phyloP scores from a whole-genome alignment of 169 alveolate species.

The Theileria orientalis region DNA sequence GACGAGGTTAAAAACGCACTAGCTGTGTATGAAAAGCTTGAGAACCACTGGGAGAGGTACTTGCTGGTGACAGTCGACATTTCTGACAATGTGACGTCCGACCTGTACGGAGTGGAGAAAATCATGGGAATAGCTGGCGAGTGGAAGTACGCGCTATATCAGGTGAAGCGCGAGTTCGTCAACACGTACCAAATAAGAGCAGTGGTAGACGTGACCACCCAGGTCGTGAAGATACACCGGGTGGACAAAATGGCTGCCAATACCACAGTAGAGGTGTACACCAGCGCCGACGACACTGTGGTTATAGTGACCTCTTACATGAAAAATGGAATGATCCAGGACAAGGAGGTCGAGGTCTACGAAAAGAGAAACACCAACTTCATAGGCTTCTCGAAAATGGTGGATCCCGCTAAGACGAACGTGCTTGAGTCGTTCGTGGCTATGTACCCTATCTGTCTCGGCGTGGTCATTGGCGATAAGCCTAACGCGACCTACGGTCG shows the following conservation, averaged over 20 bases:
- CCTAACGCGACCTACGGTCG: not conserved
- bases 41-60: not conserved
- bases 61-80: not conserved
- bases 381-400: not conserved
- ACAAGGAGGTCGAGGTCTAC: not conserved
- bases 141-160: conserved; percentile 4
- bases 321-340: not conserved
- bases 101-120: conserved; percentile 8
- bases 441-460: not conserved
- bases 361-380: not conserved
- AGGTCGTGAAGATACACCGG: not conserved
- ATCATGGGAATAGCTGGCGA: not conserved
- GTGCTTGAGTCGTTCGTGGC: not conserved
- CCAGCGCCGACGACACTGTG: not conserved
- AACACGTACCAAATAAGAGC: not conserved
- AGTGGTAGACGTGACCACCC: not conserved
- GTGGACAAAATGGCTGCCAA: not conserved
- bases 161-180: not conserved
- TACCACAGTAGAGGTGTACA: not conserved
- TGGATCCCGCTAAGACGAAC: not conserved
- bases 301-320: not conserved
- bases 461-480: not conserved
- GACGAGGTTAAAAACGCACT: not conserved
- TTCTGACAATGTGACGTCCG: not conserved
- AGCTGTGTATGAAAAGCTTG: not conserved